phyloP scores from a whole-genome alignment of 2,329 filamentous ascomycete genomes.

The Cordyceps tenuipes region DNA sequence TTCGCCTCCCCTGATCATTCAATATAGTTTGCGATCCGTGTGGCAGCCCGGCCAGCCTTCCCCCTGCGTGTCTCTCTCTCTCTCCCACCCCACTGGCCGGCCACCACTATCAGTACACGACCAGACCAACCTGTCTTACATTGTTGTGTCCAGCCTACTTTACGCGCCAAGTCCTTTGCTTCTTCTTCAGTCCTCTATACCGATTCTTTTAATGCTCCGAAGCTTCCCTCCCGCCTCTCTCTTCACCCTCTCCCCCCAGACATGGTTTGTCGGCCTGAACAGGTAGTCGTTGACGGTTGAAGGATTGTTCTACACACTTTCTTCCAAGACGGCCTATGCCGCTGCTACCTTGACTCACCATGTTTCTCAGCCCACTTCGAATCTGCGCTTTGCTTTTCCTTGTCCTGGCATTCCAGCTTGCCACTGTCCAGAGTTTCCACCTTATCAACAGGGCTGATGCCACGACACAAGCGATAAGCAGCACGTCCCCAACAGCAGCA shows the following conservation, averaged over 20 bases:
- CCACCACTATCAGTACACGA: not conserved
- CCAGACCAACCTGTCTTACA: conserved; percentile 9
- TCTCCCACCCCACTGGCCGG: not conserved
- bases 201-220: conserved; percentile 2
- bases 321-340: conserved; percentile 1
- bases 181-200: conserved; percentile 1
- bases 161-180: conserved; percentile 11
- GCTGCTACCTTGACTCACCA: conserved; percentile 15
- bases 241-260: not conserved
- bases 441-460: conserved; percentile 25
- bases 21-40: not conserved
- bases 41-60: not conserved
- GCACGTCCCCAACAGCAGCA: conserved; percentile 13
- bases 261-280: not conserved
- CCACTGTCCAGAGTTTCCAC: conserved; percentile 25
- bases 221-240: not conserved
- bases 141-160: conserved; percentile 8
- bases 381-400: conserved; percentile 33
- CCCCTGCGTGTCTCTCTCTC: conserved; percentile 11
- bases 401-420: conserved; percentile 29
- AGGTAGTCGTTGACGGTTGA: not conserved
- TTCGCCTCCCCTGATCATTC: not conserved
- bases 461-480: not conserved
- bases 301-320: not conserved
- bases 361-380: conserved; percentile 27